Evolutionary conservation across 495 filamentous ascomycete genomes (phyloP), one percentile per base, ranked within the genome.

Genomic region (Collariella sp.): DNA sequence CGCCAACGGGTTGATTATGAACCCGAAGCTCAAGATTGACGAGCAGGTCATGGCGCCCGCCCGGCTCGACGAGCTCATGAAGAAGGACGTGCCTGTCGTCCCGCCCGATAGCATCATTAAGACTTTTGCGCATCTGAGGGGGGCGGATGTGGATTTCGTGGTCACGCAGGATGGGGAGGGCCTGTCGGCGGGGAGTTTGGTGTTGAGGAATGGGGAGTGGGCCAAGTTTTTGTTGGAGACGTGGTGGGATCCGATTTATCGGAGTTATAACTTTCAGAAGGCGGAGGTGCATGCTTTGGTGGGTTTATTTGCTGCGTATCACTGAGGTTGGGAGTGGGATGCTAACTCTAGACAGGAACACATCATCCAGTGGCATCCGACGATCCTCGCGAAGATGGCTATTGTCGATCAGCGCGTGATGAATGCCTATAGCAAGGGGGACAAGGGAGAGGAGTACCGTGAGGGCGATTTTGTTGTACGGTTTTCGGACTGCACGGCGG

Each of bases 301-400:
- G 76, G 64, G 83, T 68, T 49, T 20, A 3, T 9, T 26, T 50
- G 15, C 29, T 36, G 12, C 20, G 15, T 19, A 18, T 34, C 5
- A 22, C 24, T 15, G 15, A 18, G 1, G n/a, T n/a, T n/a, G n/a
- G n/a, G n/a, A 52, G 7, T 24, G 16, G 5, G 39, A 24, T 61
- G 52, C 56, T 68, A 56, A 68, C 26, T 29, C 7, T 33, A 1
- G n/a, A 7, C 58, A 91, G 86, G 88, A 91, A 69, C 88, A 91
- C 62, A 87, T 95, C 53, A 81, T 91, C 31, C 93, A 96, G 76
- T 99, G 94, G 94, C 94, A 99, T 66, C 90, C 93, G n/a, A 99
- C 93, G 0, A 88, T 97, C 49, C 78, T 99, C 18, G 86, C 90
- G 19, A 88, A 88, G 61, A 70, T 96, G 50, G 90, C 86, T 1